Conservation (phyloP, 345 rosid genomes). For the Euphorbia lathyris region DNA sequence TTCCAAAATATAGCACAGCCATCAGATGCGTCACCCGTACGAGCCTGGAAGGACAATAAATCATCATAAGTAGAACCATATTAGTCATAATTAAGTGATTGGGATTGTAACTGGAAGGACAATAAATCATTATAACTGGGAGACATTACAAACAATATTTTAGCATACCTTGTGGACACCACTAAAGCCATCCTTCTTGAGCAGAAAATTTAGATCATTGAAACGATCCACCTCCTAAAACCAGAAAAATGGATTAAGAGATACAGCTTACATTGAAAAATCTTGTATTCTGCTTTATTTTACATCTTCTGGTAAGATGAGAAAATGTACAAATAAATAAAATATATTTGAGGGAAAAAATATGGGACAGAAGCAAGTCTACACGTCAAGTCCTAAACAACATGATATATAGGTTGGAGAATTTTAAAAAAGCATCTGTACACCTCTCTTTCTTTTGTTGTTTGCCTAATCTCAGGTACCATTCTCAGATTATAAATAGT, state of each 20-base stretch:
- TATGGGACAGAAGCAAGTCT: neutral
- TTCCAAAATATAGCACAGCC: conserved; percentile 93
- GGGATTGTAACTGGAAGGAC: neutral
- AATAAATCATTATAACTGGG: no score
- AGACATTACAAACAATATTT: conserved; percentile 1
- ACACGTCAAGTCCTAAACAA: neutral
- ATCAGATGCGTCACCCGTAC: conserved; percentile 81
- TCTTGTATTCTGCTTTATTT: neutral
- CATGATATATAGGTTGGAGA: neutral
- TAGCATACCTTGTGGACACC: conserved; percentile 71
- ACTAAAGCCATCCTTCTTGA: conserved; percentile 56
- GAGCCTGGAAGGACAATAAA: conserved; percentile 45
- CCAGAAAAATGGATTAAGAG: neutral
- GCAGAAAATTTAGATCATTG: conserved; percentile 35
- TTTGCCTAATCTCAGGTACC: neutral
- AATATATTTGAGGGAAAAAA: neutral
- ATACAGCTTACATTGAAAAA: neutral
- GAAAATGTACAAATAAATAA: neutral
- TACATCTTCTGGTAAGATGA: neutral
- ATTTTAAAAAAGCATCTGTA: neutral
- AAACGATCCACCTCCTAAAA: conserved; percentile 25
- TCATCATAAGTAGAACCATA: conserved; percentile 2
- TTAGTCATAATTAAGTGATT: conserved; percentile 1
- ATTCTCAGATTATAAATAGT: neutral
- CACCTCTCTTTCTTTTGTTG: neutral